These are phyloP conservation scores for Mrakia hoshinonis DNA, from an alignment of 768 basidiomycete genomes.

Conservation along the genomic window DNA sequence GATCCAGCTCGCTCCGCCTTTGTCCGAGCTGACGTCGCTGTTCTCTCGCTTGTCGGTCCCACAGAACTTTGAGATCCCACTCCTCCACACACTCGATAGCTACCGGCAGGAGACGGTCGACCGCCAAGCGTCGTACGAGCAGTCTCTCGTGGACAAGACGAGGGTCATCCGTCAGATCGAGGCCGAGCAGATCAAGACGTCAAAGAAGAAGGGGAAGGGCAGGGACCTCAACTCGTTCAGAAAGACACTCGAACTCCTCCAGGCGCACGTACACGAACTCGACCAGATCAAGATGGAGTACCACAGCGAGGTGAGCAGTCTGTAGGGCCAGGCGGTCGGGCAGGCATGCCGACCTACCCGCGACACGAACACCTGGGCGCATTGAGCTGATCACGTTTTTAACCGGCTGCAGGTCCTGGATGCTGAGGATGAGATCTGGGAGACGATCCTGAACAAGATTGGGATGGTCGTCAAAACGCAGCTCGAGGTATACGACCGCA, in stretches of 20 bases:
- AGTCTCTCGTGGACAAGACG: constrained; percentile 70
- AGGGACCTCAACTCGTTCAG: constrained; percentile 57
- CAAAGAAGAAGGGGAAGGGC: constrained; percentile 44
- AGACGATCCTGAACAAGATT: constrained; percentile 76
- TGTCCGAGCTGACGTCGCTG: too few species aligned
- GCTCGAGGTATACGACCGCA: constrained; percentile 55
- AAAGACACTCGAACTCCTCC: background rate
- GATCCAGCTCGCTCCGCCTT: background rate
- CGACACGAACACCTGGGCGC: too few species aligned
- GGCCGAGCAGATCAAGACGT: constrained; percentile 61
- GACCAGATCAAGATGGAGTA: constrained; percentile 76
- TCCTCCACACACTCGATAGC: constrained; percentile 71
- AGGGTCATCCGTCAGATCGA: constrained; percentile 77
- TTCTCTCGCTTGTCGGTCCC: background rate
- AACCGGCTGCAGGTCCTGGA: constrained; percentile 51
- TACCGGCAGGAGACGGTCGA: constrained; percentile 69
- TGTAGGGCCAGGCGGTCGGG: background rate
- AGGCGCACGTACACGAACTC: constrained; percentile 57
- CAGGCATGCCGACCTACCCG: background rate
- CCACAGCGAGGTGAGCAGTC: constrained; percentile 52
- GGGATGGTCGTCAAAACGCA: constrained; percentile 79
- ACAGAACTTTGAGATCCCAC: constrained; percentile 76
- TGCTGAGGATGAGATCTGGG: constrained; percentile 94
- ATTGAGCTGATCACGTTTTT: background rate
- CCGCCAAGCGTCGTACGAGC: constrained; percentile 47